Base-by-base conservation (phyloP, 2,329 filamentous ascomycete species). In the Hypoxylon sp. region DNA sequence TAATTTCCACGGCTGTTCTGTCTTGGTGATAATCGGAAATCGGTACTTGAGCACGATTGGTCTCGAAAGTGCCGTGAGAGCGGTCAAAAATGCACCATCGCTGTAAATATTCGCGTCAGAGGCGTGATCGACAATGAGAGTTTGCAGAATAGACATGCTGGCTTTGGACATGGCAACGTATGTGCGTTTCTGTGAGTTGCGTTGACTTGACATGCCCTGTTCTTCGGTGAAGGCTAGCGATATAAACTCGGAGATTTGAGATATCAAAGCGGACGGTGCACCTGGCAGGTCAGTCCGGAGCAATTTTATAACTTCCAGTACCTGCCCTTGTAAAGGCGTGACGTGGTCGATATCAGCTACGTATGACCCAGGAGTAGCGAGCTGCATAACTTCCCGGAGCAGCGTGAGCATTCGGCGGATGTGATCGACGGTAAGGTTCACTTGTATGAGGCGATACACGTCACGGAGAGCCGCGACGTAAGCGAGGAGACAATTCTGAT, bases 121-220 rank as follows among this genome's bases (percentile, higher is more conserved):
- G 0, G 87, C 84, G 67, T 92, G 88, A 14, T 82, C 79, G 3
- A 87, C 78, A 2, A 91, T 81, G 2, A 93, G 79, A 0, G 79
- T 80, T 67, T 91, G 84, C 1, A 96, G 78, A 46, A 93, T 85
- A 1, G 84, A 81, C 85, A 97, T 96, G 62, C 91, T 89, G 18
- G 87, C 87, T 77, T 96, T 97, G 0, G 94, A 93, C 74, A 98
- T 87, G 32, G 96, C 95, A 58, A 99, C 89, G 74, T 93, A 98
- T 0, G 93, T 97, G 5, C 93, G 91, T 60, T 88, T 88, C 52
- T 77, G 52, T 32, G 69, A 76, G 69, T 76, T 77, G 58, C 68
- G 79, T 58, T 65, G 77, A 20, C 64, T 73, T 57, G 61, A 80
- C 73, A 60, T 78, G 75, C 71, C 72, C 64, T 67, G 74, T 12